phyloP scores from a whole-genome alignment of 2,329 filamentous ascomycete genomes.

The Talaromyces sp. region DNA sequence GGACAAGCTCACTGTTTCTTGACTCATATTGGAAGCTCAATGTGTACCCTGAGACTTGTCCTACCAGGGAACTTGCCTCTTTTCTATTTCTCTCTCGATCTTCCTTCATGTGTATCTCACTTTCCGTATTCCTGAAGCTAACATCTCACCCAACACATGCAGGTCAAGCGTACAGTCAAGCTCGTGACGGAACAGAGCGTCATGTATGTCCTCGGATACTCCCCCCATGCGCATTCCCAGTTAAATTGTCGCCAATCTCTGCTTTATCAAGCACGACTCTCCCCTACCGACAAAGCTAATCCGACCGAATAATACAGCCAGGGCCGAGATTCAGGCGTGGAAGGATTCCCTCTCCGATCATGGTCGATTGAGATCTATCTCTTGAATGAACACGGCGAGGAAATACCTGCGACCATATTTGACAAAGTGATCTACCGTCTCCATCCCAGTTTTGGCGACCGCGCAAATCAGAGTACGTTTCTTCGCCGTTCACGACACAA shows the following conservation, averaged over 20 bases:
- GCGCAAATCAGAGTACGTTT: conserved; percentile 67
- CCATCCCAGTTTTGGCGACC: conserved; percentile 87
- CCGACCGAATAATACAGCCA: conserved; percentile 40
- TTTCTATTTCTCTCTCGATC: background rate
- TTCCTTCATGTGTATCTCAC: background rate
- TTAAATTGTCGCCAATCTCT: background rate
- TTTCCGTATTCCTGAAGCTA: background rate
- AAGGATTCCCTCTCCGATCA: conserved; percentile 85
- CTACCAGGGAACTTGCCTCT: background rate
- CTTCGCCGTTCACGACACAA: too few species aligned
- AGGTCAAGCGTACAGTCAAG: conserved; percentile 83
- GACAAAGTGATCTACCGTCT: conserved; percentile 89
- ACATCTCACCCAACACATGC: conserved; percentile 10
- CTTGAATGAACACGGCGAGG: conserved; percentile 78
- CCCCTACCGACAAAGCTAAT: background rate
- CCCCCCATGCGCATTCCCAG: background rate
- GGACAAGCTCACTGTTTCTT: background rate
- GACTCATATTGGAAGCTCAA: background rate
- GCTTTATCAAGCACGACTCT: background rate
- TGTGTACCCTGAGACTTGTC: background rate
- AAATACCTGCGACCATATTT: conserved; percentile 77
- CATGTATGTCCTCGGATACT: conserved; percentile 58
- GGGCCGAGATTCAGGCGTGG: conserved; percentile 72
- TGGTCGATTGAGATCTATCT: conserved; percentile 87
- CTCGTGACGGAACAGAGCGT: conserved; percentile 87